Evolutionary conservation across 2,329 filamentous ascomycete genomes (phyloP).

Genomic region (Fonsecaea pedrosoi): DNA sequence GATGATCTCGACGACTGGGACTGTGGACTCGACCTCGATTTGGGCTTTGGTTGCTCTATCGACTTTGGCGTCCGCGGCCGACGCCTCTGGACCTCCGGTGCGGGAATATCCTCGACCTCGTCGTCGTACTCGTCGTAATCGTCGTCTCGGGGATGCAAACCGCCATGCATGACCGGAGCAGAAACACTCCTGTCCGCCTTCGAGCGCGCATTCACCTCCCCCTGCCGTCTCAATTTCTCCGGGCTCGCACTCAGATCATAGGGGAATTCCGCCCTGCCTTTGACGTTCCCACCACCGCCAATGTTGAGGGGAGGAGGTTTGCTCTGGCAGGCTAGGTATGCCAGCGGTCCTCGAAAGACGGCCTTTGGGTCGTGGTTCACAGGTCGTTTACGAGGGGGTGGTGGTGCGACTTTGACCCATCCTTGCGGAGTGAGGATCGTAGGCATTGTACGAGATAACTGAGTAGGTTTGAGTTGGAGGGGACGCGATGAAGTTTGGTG

Average conservation of each 20-base stretch:
- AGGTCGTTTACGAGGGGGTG: slow-evolving; percentile 20
- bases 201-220: slow-evolving; percentile 13
- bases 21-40: slow-evolving; percentile 6
- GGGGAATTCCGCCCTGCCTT: slow-evolving; percentile 21
- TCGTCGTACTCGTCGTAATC: neutral
- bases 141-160: neutral
- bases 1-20: neutral
- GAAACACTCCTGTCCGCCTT: slow-evolving; percentile 22
- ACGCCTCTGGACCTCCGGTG: neutral
- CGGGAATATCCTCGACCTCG: neutral
- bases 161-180: slow-evolving; percentile 22
- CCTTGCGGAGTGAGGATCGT: slow-evolving; percentile 36
- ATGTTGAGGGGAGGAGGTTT: slow-evolving; percentile 21
- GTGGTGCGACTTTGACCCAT: slow-evolving; percentile 35
- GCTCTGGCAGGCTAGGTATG: slow-evolving; percentile 33
- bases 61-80: neutral
- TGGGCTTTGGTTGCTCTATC: neutral
- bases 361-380: slow-evolving; percentile 20
- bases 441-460: slow-evolving; percentile 21
- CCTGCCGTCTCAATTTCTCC: slow-evolving; percentile 27
- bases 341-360: slow-evolving; percentile 28
- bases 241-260: slow-evolving; percentile 32
- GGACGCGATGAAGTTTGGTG: neutral
- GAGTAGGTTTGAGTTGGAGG: too few relatives aligned
- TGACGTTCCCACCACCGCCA: neutral